Conservation (phyloP, 371 early-diverging fungal genomes). For the Nematocida homosporus region DNA sequence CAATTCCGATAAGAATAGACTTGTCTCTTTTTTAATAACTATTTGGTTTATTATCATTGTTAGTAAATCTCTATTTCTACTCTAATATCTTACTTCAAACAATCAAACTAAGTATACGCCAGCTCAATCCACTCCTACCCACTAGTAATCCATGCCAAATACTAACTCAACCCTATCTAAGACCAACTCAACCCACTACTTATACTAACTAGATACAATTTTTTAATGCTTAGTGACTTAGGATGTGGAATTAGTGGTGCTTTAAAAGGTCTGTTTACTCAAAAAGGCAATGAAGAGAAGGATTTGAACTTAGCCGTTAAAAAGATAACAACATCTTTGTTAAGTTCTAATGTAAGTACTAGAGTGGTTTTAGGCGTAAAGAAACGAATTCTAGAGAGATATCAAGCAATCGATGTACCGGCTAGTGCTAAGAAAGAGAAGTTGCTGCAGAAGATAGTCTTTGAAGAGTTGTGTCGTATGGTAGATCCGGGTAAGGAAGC, state of each 20-base stretch:
- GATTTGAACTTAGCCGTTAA: slow-evolving; percentile 60
- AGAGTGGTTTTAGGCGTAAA: slow-evolving; percentile 77
- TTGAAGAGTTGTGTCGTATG: slow-evolving; percentile 82
- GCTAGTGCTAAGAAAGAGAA: slow-evolving; percentile 78
- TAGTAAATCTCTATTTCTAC: too few relatives aligned
- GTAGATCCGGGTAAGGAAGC: slow-evolving; percentile 85
- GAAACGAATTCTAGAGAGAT: slow-evolving; percentile 78
- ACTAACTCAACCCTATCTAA: too few relatives aligned
- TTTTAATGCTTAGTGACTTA: slow-evolving; percentile 51
- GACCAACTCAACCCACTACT: neutral
- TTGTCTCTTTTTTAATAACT: too few relatives aligned
- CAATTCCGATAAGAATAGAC: too few relatives aligned
- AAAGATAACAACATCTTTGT: slow-evolving; percentile 64
- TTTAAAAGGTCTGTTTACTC: slow-evolving; percentile 43
- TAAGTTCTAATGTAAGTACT: slow-evolving; percentile 82
- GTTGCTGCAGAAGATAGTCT: slow-evolving; percentile 73
- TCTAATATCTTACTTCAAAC: neutral
- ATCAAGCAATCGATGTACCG: slow-evolving; percentile 76
- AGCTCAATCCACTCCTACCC: too few relatives aligned
- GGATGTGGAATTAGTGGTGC: slow-evolving; percentile 49
- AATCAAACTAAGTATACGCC: too few relatives aligned
- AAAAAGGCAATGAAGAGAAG: slow-evolving; percentile 65
- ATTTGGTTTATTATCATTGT: too few relatives aligned
- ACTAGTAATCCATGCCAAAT: too few relatives aligned
- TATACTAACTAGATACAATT: slow-evolving; percentile 26